A percentile compares a stretch with the other conserved stretches of the same genome.
Conservation (phyloP, 768 basidiomycete species). For the Porpolomopsis calyptriformis region DNA sequence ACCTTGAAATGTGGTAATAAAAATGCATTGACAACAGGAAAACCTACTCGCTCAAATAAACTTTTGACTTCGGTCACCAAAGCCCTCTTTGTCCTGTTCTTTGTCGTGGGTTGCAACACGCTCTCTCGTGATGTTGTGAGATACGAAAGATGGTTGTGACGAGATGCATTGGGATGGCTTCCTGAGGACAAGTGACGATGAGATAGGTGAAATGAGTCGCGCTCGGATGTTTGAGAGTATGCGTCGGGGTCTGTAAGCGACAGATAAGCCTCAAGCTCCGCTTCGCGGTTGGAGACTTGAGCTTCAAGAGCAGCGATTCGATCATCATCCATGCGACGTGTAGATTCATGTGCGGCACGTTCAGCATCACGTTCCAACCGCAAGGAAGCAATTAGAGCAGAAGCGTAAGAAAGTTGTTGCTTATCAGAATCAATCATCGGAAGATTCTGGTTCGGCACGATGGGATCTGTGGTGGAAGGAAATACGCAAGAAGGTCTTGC, state of each 20-base stretch:
- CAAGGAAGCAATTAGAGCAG: conserved; percentile 33
- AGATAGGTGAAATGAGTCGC: neutral
- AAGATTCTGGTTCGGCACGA: neutral
- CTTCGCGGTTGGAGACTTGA: conserved; percentile 46
- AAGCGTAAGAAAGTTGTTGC: conserved; percentile 23
- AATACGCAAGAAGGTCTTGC: neutral
- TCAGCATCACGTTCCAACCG: conserved; percentile 36
- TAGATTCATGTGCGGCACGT: conserved; percentile 31
- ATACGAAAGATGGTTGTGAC: neutral
- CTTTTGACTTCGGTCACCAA: conserved; percentile 35
- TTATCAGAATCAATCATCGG: neutral
- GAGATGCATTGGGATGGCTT: neutral
- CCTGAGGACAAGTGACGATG: too few relatives aligned
- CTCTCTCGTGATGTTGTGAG: too few relatives aligned
- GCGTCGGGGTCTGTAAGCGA: conserved; percentile 8
- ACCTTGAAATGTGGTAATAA: too few relatives aligned
- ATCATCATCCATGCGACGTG: conserved; percentile 27
- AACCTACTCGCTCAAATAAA: conserved; percentile 26
- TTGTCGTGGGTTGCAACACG: conserved; percentile 7
- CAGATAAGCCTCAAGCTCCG: conserved; percentile 35
- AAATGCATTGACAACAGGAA: neutral
- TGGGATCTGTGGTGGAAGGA: conserved; percentile 1
- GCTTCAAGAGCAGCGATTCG: conserved; percentile 39
- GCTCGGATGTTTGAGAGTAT: conserved; percentile 2
- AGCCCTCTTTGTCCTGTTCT: conserved; percentile 29